Evolutionary conservation across 768 basidiomycete genomes (phyloP), one percentile per base, ranked within the genome.

Genomic region (Tylopilus balloui): DNA sequence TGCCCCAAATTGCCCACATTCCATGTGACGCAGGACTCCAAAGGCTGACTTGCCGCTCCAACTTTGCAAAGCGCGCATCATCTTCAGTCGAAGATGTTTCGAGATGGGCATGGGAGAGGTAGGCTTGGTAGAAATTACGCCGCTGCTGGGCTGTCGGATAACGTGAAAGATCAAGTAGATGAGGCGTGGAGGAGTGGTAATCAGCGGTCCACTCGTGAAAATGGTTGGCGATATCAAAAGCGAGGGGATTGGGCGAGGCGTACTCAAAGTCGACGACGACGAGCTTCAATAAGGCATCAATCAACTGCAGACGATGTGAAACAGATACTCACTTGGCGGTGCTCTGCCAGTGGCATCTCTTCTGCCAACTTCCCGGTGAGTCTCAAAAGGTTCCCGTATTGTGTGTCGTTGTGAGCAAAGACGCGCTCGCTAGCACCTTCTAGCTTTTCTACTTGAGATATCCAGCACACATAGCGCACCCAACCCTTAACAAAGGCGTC

Each of bases 181-280:
- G 86, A 9, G 90, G 88, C 0, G 73, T 77, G 5, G 77, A 61
- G 31, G 74, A 75, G 63, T 89, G 86, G 67, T 98, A 98, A 69
- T 96, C 78, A 14, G 91, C 86, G 17, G 89, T 90, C 95, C 96
- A 98, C 70, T 98, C 96, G 63, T 90, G 86, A 71, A 94, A 96
- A 68, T 95, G 92, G 67, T 95, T 95, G 48, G 88, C 95, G 57
- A 99, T 93, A 64, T 99, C 96, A 69, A 84, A 96, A 4, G 91
- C 89, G 3, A 92, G 83, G 21, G 94, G 86, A 62, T 97, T 98
- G 5, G 89, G 86, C 0, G 85, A 78, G 13, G 95, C 92, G 64
- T 99, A 99, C 71, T 99, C 96, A 64, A 97, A 98, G 70, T 99
- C 96, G 54, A 96, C 92, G 29, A 95, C 89, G 64, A 95, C 88